These are phyloP conservation scores for Kuraishia molischiana DNA, from an alignment of 805 yeast genomes.

Conservation along the genomic window DNA sequence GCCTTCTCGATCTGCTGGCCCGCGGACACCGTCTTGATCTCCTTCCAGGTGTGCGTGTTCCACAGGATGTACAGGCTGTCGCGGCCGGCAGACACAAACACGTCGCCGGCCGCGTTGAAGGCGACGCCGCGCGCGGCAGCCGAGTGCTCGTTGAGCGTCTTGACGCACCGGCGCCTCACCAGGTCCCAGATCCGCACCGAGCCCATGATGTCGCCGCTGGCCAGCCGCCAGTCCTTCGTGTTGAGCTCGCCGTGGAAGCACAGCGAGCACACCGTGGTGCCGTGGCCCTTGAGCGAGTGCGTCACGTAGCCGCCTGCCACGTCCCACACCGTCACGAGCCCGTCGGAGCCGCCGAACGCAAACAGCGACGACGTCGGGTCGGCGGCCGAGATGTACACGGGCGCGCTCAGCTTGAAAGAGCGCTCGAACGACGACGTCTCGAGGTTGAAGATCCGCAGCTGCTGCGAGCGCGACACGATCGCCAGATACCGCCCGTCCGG, in stretches of 20 bases:
- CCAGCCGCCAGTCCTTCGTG: constrained; percentile 64
- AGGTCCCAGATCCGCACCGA: constrained; percentile 47
- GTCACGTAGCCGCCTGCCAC: constrained; percentile 80
- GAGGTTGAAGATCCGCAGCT: constrained; percentile 57
- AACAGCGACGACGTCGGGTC: constrained; percentile 79
- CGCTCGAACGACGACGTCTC: constrained; percentile 30
- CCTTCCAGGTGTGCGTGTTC: constrained; percentile 40
- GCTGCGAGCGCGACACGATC: constrained; percentile 75
- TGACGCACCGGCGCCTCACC: constrained; percentile 65
- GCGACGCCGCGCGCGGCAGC: constrained; percentile 83
- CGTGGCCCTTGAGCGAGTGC: constrained; percentile 89
- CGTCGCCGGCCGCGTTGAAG: constrained; percentile 41
- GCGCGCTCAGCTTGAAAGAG: constrained; percentile 58
- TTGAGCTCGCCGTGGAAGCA: constrained; percentile 65
- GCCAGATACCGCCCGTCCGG: constrained; percentile 68
- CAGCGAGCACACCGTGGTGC: constrained; percentile 74
- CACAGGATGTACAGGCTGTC: constrained; percentile 67
- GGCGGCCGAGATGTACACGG: constrained; percentile 67
- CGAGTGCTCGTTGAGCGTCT: constrained; percentile 60
- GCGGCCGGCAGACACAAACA: constrained; percentile 77
- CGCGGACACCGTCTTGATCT: constrained; percentile 60
- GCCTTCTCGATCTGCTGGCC: constrained; percentile 64
- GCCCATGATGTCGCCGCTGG: constrained; percentile 60
- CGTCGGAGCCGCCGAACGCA: constrained; percentile 95
- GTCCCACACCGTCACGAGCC: constrained; percentile 87